Base-by-base conservation (phyloP, 208 protist genomes). In the Crithidia thermophila region DNA sequence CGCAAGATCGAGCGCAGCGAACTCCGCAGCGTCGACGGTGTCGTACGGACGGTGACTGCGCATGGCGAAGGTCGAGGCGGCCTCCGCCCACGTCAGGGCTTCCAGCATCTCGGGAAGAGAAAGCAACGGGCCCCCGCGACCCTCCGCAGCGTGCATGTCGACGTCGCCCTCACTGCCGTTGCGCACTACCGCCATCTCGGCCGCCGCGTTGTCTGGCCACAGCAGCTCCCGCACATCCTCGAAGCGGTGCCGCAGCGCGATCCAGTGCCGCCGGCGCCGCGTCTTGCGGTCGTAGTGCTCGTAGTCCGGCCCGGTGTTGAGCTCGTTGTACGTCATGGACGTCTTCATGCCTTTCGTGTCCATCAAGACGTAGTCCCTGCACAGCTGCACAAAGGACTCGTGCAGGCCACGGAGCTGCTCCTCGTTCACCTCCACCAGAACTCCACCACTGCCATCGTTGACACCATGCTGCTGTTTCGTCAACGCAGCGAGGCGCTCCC, bases 231-330 rank as follows among this genome's bases (percentile, higher is more conserved):
- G 69, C 21, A 94, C 73, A 46, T 93, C 85, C 49, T 88, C 84
- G 60, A 84, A 90, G 31, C 84, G 79, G 75, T 87, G 90, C 9
- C 82, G 78, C 21, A 96, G 79, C 42, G 90, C 70, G 23, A 96
- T 62, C 88, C 90, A 96, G 72, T 93, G 73, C 2, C 87, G 80
- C 10, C 79, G 82, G 5, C 90, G 80, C 25, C 77, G 84, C 43
- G 77, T 37, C 70, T 90, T 89, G 58, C 90, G 74, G 57, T 96
- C 90, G 62, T 87, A 96, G 46, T 87, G 76, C 55, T 92, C 84
- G 72, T 96, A 96, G 52, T 94, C 90, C 0, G 90, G 90, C 0
- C 90, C 90, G 31, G 55, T 87, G 74, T 94, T 91, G n/a, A 93
- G 71, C 52, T 96, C 90, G 18, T 67, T 61, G 73, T 80, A 83